Conservation (phyloP, 1,284 basidiomycete genomes). For the Cystobasidium sp. region DNA sequence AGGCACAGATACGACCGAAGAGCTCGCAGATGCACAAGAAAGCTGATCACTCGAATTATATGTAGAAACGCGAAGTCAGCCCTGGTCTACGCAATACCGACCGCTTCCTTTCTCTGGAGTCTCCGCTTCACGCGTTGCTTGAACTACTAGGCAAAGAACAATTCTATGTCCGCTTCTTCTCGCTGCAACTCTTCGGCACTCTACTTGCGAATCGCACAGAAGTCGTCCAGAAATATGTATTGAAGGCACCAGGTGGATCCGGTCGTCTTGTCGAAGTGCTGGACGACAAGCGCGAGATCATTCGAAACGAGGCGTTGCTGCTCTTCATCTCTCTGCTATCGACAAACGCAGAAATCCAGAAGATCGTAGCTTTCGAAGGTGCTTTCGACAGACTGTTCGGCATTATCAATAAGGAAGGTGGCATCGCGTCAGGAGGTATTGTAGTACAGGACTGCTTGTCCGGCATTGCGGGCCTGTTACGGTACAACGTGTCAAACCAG, state of each 20-base stretch:
- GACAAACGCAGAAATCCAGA: constrained; percentile 92
- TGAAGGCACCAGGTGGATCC: constrained; percentile 78
- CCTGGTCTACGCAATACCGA: constrained; percentile 75
- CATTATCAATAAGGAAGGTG: constrained; percentile 83
- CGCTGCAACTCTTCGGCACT: constrained; percentile 79
- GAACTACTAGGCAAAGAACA: constrained; percentile 69
- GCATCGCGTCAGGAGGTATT: constrained; percentile 83
- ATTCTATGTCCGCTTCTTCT: constrained; percentile 86
- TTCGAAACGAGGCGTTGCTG: constrained; percentile 70
- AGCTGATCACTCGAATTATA: neutral
- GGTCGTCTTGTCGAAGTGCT: constrained; percentile 69
- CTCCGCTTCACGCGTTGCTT: constrained; percentile 76
- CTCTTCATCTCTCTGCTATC: constrained; percentile 80
- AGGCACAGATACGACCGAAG: constrained; percentile 4
- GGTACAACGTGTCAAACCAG: constrained; percentile 95
- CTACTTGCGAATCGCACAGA: constrained; percentile 79
- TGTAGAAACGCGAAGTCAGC: constrained; percentile 61
- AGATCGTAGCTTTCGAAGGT: constrained; percentile 95
- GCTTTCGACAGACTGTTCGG: constrained; percentile 95
- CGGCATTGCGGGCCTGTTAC: constrained; percentile 80
- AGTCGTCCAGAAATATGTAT: constrained; percentile 81
- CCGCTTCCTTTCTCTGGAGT: constrained; percentile 69
- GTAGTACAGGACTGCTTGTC: constrained; percentile 84
- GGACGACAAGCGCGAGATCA: constrained; percentile 80
- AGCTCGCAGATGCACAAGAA: neutral